phyloP scores from a whole-genome alignment of 495 filamentous ascomycete genomes.

The Cryomyces antarcticus region DNA sequence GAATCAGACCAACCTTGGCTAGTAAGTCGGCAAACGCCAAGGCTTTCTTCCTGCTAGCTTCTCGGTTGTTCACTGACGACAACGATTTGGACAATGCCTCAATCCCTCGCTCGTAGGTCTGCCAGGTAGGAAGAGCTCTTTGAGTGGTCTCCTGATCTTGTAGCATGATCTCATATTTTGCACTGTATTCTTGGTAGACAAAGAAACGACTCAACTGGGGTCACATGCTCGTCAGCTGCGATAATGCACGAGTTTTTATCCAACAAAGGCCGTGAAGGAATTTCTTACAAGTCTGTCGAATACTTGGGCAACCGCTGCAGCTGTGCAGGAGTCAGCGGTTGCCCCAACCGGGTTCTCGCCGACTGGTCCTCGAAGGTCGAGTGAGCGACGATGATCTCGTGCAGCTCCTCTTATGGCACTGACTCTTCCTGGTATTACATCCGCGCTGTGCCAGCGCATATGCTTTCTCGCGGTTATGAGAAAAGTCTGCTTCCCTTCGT shows the following conservation, averaged over 20 bases:
- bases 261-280: neutral
- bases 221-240: neutral
- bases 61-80: constrained; percentile 43
- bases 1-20: constrained; percentile 48
- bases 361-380: constrained; percentile 13
- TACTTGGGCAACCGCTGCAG: constrained; percentile 52
- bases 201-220: constrained; percentile 58
- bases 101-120: constrained; percentile 64
- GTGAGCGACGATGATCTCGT: constrained; percentile 14
- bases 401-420: constrained; percentile 1
- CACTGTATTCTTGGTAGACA: constrained; percentile 71
- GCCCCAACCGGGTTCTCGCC: constrained; percentile 17
- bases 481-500: neutral
- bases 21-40: constrained; percentile 69
- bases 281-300: constrained; percentile 50
- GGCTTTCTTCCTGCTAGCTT: constrained; percentile 45
- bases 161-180: constrained; percentile 66
- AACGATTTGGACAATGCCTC: constrained; percentile 67
- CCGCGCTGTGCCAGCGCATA: constrained; percentile 35
- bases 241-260: neutral
- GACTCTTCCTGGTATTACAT: constrained; percentile 29
- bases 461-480: constrained; percentile 10
- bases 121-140: constrained; percentile 53
- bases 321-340: constrained; percentile 48
- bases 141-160: constrained; percentile 53